Percentiles rank a stretch among this genome's conserved stretches.
Evolutionary conservation across 148 eudicot genomes (phyloP).

Genomic region (Simmondsia chinensis): DNA sequence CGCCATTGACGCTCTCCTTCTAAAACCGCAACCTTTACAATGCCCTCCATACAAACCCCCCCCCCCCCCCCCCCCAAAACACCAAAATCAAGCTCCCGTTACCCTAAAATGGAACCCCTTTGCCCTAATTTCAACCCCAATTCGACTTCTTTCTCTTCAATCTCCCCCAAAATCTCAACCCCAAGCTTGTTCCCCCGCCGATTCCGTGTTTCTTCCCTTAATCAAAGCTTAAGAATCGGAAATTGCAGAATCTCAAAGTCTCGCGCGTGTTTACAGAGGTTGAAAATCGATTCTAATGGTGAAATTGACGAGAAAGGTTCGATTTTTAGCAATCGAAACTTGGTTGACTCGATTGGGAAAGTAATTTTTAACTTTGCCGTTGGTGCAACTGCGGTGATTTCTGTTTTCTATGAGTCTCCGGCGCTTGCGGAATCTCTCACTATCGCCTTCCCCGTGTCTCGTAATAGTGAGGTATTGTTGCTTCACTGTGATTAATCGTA

Average conservation of each 20-base stretch:
- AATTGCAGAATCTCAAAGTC: slow-evolving; percentile 7
- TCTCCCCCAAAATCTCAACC: slow-evolving; percentile 18
- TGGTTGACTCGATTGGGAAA: slow-evolving; percentile 18
- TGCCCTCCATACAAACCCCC: too few species aligned
- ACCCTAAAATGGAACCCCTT: slow-evolving; percentile 18
- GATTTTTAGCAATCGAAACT: neutral
- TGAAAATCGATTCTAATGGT: too few species aligned
- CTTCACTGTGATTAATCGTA: too few species aligned
- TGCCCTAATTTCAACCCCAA: slow-evolving; percentile 29
- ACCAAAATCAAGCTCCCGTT: neutral
- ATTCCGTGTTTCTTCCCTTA: slow-evolving; percentile 11
- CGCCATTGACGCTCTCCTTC: too few species aligned
- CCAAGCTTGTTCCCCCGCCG: slow-evolving; percentile 17
- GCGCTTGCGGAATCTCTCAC: slow-evolving; percentile 80
- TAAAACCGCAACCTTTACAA: too few species aligned
- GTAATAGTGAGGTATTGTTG: slow-evolving; percentile 68
- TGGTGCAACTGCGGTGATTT: slow-evolving; percentile 33
- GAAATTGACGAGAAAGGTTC: too few species aligned
- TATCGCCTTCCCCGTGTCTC: slow-evolving; percentile 88
- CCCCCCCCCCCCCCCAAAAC: too few species aligned
- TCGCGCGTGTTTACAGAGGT: too few species aligned
- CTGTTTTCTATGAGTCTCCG: slow-evolving; percentile 43
- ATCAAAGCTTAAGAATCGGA: too few species aligned
- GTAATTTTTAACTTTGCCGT: slow-evolving; percentile 50
- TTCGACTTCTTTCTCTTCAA: slow-evolving; percentile 14